Base-by-base conservation (phyloP, 2,329 filamentous ascomycete species). In the Xenoacremonium recifei region DNA sequence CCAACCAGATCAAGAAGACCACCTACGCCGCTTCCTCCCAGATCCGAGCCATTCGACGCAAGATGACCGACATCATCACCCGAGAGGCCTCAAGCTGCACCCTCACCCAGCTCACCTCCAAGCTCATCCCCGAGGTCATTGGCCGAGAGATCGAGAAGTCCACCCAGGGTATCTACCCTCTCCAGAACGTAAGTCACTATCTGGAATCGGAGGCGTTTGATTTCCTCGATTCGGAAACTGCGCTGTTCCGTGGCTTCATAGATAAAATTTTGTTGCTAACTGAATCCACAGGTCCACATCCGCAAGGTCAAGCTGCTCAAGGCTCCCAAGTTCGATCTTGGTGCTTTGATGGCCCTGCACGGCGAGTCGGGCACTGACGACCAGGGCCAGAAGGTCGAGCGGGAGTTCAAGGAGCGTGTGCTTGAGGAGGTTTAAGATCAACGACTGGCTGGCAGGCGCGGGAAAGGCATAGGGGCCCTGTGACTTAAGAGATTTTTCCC, bases 1-100 rank as follows among this genome's bases (percentile, higher is more conserved):
- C 89, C 64, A 99, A 97, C 82, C 93, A 99, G 83, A 92, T 99
- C 82, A 96, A 96, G 88, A 99, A 97, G 88, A 99, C 93, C 66
- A 99, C 93, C 70, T 99, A 99, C 70, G 93, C 93, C 61, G 86
- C 86, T 57, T 90, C 89, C 56, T 97, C 93, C 56, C 93, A 99
- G 79, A 97, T 97, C 74, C 87, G 92, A 60, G 85, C 87, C 62
- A 99, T 99, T 74, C 88, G 93, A 75, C 93, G 91, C 83, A 97
- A 99, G 89, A 99, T 99, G 93, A 87, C 83, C 56, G 93, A 99
- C 77, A 97, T 99, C 76, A 97, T 99, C 75, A 83, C 88, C 75
- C 87, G 91, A 64, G 93, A 99, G 81, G 93, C 93, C 53, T 82
- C 87, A 62, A 89, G 81, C 79, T 95, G 90, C 84, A 95, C 90